phyloP scores from a whole-genome alignment of 2,329 filamentous ascomycete species.

The Davidsoniella eucalypti region DNA sequence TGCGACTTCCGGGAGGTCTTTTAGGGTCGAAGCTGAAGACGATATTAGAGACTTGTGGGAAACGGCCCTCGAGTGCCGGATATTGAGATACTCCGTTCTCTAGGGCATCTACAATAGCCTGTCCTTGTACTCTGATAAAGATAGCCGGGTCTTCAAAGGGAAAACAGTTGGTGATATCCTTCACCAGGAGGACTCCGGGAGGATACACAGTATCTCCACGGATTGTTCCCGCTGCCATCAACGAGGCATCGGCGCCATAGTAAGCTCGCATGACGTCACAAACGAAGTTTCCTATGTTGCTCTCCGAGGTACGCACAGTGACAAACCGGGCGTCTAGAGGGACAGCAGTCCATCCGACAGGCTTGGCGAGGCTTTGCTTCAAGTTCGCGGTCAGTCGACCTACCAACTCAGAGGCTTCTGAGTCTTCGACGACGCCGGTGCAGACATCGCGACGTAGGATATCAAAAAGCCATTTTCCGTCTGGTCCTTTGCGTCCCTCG shows the following conservation, averaged over 20 bases:
- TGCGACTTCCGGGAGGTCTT: constrained; percentile 41
- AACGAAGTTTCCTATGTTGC: constrained; percentile 79
- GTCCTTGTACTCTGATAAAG: constrained; percentile 53
- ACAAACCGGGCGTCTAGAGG: constrained; percentile 77
- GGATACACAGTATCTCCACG: constrained; percentile 80
- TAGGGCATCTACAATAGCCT: constrained; percentile 59
- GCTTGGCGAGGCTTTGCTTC: constrained; percentile 61
- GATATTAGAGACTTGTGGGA: constrained; percentile 78
- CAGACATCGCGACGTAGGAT: constrained; percentile 62
- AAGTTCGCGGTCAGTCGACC: constrained; percentile 52
- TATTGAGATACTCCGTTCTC: constrained; percentile 72
- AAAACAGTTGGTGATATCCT: constrained; percentile 77
- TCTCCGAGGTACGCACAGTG: constrained; percentile 61
- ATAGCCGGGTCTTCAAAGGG: constrained; percentile 86
- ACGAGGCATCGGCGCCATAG: constrained; percentile 61
- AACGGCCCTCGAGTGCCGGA: constrained; percentile 64
- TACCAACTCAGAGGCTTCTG: constrained; percentile 16
- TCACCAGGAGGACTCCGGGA: constrained; percentile 58
- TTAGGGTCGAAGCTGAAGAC: constrained; percentile 54
- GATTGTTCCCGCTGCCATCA: constrained; percentile 77
- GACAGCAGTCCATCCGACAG: constrained; percentile 65
- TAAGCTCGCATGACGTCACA: constrained; percentile 81
- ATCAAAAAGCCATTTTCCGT: constrained; percentile 54
- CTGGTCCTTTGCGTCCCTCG: constrained; percentile 41
- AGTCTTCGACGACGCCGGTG: constrained; percentile 36